Conservation (phyloP, 164 flowering plant genomes). For the Annona squamosa region DNA sequence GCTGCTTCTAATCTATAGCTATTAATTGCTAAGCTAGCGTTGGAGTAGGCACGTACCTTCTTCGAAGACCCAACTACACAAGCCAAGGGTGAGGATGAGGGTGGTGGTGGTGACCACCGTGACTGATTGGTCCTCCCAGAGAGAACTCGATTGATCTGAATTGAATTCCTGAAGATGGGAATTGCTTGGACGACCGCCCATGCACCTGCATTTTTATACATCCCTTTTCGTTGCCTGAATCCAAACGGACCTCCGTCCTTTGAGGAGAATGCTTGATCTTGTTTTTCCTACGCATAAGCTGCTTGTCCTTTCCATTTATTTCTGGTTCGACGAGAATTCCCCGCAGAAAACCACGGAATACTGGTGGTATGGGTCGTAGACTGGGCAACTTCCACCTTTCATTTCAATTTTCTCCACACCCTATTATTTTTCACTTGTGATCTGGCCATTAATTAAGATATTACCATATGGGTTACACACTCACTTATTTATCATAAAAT, state of each 20-base stretch:
- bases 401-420: too few relatives aligned
- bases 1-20: too few relatives aligned
- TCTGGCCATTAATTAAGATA: too few relatives aligned
- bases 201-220: not conserved
- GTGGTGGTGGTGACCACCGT: too few relatives aligned
- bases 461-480: too few relatives aligned
- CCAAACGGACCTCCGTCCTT: not conserved
- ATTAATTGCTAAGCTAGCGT: not conserved
- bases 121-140: not conserved
- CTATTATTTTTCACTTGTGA: too few relatives aligned
- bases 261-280: not conserved
- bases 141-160: not conserved
- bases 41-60: not conserved
- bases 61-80: not conserved
- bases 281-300: not conserved
- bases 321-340: not conserved
- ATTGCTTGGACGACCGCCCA: not conserved
- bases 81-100: not conserved
- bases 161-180: not conserved
- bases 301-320: not conserved
- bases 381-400: too few relatives aligned
- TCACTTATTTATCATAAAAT: too few relatives aligned
- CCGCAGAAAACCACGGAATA: not conserved
- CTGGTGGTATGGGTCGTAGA: too few relatives aligned
- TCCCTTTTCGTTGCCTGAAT: not conserved